A percentile compares a stretch with the other conserved stretches of the same genome.
Conservation (phyloP, 148 eudicot genomes). For the Suaeda aralocaspica region DNA sequence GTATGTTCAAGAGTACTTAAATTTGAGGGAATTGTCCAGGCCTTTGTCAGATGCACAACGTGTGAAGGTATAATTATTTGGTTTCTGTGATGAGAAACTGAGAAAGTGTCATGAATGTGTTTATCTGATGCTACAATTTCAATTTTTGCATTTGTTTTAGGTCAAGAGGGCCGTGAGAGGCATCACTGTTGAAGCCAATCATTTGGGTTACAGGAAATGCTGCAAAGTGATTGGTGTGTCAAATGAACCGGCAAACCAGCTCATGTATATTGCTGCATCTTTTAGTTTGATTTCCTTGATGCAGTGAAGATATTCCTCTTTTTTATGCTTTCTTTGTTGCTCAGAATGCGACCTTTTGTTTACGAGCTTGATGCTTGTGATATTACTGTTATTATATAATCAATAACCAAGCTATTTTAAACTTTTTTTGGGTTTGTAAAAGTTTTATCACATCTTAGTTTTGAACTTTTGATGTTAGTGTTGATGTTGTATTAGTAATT, state of each 20-base stretch:
- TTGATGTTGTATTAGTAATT: no score
- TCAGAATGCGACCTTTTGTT: not conserved
- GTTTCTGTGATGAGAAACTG: not conserved
- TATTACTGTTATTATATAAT: no score
- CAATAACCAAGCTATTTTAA: no score
- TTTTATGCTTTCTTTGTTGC: not conserved
- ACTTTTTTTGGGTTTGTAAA: no score
- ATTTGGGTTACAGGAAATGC: slow-evolving; percentile 30
- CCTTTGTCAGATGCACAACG: slow-evolving; percentile 51
- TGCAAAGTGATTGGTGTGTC: slow-evolving; percentile 53
- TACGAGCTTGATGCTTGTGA: not conserved
- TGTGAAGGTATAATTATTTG: slow-evolving; percentile 41
- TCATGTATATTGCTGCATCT: slow-evolving; percentile 41
- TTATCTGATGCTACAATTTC: not conserved
- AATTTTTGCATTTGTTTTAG: slow-evolving; percentile 24
- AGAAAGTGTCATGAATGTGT: no score
- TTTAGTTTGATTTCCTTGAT: not conserved
- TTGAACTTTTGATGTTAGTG: not conserved
- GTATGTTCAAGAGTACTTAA: slow-evolving; percentile 34
- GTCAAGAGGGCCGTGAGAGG: slow-evolving; percentile 58
- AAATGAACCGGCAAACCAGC: slow-evolving; percentile 30
- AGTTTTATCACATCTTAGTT: not conserved
- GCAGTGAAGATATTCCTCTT: not conserved
- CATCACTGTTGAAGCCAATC: slow-evolving; percentile 38
- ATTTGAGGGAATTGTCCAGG: slow-evolving; percentile 33